phyloP scores from a whole-genome alignment of 768 basidiomycete genomes.

The Austroboletus festivus region DNA sequence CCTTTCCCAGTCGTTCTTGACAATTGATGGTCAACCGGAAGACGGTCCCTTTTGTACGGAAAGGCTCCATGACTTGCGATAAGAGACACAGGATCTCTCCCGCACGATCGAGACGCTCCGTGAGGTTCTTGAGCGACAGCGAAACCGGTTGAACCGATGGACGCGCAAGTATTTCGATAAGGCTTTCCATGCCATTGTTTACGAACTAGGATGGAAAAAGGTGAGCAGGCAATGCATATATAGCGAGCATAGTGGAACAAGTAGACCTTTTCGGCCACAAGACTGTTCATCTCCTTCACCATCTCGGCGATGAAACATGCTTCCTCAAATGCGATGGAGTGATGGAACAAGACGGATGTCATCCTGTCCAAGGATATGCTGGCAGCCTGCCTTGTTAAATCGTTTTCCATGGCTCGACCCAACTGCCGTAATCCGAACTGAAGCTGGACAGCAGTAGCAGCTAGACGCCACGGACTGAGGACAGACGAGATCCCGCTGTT shows the following conservation, averaged over 20 bases:
- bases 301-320: conserved; percentile 84
- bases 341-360: conserved; percentile 63
- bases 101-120: conserved; percentile 47
- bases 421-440: conserved; percentile 74
- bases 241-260: neutral
- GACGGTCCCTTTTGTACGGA: conserved; percentile 47
- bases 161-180: conserved; percentile 51
- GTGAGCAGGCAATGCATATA: neutral
- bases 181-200: conserved; percentile 67
- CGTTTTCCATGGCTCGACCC: conserved; percentile 62
- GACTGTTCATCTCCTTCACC: conserved; percentile 62
- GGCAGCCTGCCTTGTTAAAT: conserved; percentile 49
- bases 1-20: conserved; percentile 57
- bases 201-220: conserved; percentile 49
- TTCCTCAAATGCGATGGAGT: conserved; percentile 73
- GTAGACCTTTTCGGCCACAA: conserved; percentile 64
- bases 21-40: conserved; percentile 44
- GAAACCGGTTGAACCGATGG: conserved; percentile 16
- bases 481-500: conserved; percentile 64
- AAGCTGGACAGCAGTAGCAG: conserved; percentile 76
- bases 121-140: conserved; percentile 28
- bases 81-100: conserved; percentile 71
- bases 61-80: conserved; percentile 63
- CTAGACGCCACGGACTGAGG: conserved; percentile 80
- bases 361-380: conserved; percentile 63